A percentile compares a stretch with the other conserved stretches of the same genome.
These are phyloP conservation scores for Penicillium sp. DNA, from an alignment of 2,329 filamentous ascomycete genomes.

Conservation along the genomic window DNA sequence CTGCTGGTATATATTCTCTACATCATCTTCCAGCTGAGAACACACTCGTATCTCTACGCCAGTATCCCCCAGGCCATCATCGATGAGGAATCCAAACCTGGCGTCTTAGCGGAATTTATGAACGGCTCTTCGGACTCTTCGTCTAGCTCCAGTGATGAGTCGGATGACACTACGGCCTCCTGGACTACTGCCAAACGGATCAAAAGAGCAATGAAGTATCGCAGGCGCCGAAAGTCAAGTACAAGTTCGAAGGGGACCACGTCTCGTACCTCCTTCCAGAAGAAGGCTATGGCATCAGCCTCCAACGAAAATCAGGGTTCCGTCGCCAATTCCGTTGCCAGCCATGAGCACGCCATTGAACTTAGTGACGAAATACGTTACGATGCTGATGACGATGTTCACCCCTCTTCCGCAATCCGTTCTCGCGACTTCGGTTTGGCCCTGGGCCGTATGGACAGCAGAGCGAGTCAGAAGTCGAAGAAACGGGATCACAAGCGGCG, in stretches of 20 bases:
- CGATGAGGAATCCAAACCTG: conserved; percentile 80
- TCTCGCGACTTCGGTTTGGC: conserved; percentile 26
- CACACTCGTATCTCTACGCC: conserved; percentile 83
- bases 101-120: conserved; percentile 71
- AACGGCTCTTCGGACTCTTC: conserved; percentile 46
- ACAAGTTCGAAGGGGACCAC: conserved; percentile 51
- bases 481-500: conserved; percentile 22
- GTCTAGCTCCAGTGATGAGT: conserved; percentile 52
- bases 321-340: conserved; percentile 18
- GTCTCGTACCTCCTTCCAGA: conserved; percentile 19
- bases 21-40: conserved; percentile 82
- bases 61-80: conserved; percentile 88
- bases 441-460: conserved; percentile 10
- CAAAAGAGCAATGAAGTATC: conserved; percentile 62
- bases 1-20: conserved; percentile 76
- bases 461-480: conserved; percentile 11
- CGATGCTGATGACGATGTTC: conserved; percentile 22
- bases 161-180: conserved; percentile 58
- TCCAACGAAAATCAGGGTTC: conserved; percentile 18
- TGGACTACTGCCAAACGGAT: conserved; percentile 67
- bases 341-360: conserved; percentile 20
- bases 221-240: conserved; percentile 68
- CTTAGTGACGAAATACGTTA: conserved; percentile 24
- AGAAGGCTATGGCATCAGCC: conserved; percentile 15
- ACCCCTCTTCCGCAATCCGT: conserved; percentile 17